Conservation (phyloP, 2,329 filamentous ascomycete genomes). For the Talaromyces sp. region DNA sequence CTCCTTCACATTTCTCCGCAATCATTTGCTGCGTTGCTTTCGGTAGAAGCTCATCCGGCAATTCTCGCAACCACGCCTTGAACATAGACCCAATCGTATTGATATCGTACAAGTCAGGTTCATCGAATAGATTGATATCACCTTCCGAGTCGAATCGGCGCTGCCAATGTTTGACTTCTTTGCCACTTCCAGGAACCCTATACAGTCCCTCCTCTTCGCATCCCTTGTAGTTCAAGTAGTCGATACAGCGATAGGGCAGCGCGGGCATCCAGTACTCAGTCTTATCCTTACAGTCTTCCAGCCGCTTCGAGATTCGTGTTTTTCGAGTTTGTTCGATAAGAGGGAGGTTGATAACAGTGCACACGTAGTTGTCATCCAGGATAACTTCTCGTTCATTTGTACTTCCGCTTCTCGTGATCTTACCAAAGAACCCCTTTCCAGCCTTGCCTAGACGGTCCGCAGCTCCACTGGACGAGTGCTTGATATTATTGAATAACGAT, state of each 20-base stretch:
- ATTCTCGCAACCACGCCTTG: slow-evolving; percentile 89
- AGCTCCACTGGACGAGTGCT: slow-evolving; percentile 68
- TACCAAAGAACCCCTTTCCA: slow-evolving; percentile 78
- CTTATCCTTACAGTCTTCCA: slow-evolving; percentile 87
- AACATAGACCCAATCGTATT: slow-evolving; percentile 96
- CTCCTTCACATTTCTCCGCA: slow-evolving; percentile 72
- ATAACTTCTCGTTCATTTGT: slow-evolving; percentile 64
- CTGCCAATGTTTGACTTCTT: slow-evolving; percentile 91
- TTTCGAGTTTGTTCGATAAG: slow-evolving; percentile 84
- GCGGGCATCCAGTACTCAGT: slow-evolving; percentile 99
- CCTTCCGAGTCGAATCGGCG: slow-evolving; percentile 83
- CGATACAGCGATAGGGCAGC: slow-evolving; percentile 90
- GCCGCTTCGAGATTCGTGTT: slow-evolving; percentile 83
- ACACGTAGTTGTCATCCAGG: slow-evolving; percentile 78
- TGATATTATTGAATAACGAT: slow-evolving; percentile 69
- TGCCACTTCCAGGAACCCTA: slow-evolving; percentile 83
- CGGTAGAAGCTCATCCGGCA: slow-evolving; percentile 92
- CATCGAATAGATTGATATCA: slow-evolving; percentile 86
- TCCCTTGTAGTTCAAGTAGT: slow-evolving; percentile 92
- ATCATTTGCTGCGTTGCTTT: slow-evolving; percentile 78
- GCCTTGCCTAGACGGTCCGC: slow-evolving; percentile 69
- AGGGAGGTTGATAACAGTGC: slow-evolving; percentile 81
- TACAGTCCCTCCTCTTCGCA: slow-evolving; percentile 93
- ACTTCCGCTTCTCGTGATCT: slow-evolving; percentile 67
- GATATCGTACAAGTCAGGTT: slow-evolving; percentile 86